Percentiles rank a stretch among this genome's conserved stretches.
Conservation (phyloP, 2,329 filamentous ascomycete genomes). For the Phaeomoniella chlamydospora region DNA sequence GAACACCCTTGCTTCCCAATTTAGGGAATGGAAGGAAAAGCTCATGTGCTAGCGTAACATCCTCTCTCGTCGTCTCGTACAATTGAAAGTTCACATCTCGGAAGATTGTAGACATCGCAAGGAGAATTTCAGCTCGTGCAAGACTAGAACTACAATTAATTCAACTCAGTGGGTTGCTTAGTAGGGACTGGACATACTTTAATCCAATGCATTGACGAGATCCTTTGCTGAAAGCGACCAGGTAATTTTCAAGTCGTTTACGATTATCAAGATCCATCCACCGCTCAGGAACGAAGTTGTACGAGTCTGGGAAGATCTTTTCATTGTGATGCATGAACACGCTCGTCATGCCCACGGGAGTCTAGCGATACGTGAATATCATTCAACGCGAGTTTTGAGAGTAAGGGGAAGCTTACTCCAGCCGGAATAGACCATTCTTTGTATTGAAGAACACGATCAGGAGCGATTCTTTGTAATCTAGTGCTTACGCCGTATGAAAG, state of each 20-base stretch:
- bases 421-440: slow-evolving; percentile 3
- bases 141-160: slow-evolving; percentile 3
- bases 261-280: slow-evolving; percentile 13
- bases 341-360: slow-evolving; percentile 11
- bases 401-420: too few relatives aligned
- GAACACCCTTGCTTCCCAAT: slow-evolving; percentile 10
- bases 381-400: slow-evolving; percentile 2
- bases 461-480: slow-evolving; percentile 9
- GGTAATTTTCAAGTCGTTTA: slow-evolving; percentile 9
- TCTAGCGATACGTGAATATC: too few relatives aligned
- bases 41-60: slow-evolving; percentile 11
- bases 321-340: slow-evolving; percentile 12
- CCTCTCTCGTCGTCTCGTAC: slow-evolving; percentile 12
- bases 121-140: slow-evolving; percentile 6
- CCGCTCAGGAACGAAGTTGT: slow-evolving; percentile 17
- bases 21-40: slow-evolving; percentile 10
- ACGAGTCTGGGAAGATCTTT: slow-evolving; percentile 15
- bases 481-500: slow-evolving; percentile 15
- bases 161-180: too few relatives aligned
- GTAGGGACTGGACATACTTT: slow-evolving; percentile 4
- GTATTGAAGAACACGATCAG: slow-evolving; percentile 3
- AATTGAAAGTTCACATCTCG: slow-evolving; percentile 4
- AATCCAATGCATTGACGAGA: slow-evolving; percentile 9
- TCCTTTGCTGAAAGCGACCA: slow-evolving; percentile 12
- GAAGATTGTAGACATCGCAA: slow-evolving; percentile 4